These are phyloP conservation scores for Nicotiana otophora DNA, from an alignment of 257 asterid genomes.

Conservation along the genomic window DNA sequence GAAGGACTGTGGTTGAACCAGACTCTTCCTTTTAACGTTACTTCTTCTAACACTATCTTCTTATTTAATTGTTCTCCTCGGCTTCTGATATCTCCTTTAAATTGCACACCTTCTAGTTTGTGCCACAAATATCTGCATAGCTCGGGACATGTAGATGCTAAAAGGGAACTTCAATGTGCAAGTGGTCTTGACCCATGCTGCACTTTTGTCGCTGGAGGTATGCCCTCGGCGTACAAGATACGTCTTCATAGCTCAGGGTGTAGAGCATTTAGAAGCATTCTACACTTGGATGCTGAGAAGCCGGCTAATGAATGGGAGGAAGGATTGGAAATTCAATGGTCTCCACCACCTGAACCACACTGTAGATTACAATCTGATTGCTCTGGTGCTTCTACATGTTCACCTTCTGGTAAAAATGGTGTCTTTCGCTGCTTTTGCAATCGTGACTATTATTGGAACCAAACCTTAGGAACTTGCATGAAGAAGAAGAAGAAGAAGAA, in stretches of 20 bases:
- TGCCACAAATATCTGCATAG: conserved; percentile 38
- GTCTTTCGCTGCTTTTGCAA: conserved; percentile 27
- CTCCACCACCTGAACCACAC: conserved; percentile 37
- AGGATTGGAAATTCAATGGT: conserved; percentile 42
- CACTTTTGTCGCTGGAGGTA: conserved; percentile 41
- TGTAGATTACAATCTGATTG: conserved; percentile 37
- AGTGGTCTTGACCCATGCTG: conserved; percentile 33
- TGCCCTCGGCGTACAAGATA: conserved; percentile 45
- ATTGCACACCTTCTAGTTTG: conserved; percentile 38
- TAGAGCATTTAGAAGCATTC: conserved; percentile 37
- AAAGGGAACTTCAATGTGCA: conserved; percentile 28
- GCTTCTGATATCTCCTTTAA: conserved; percentile 38
- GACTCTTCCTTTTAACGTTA: conserved; percentile 34
- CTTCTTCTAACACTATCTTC: conserved; percentile 35
- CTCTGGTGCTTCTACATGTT: conserved; percentile 28
- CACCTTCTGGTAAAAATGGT: conserved; percentile 7
- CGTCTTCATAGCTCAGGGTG: conserved; percentile 39
- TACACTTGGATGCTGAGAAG: conserved; percentile 28
- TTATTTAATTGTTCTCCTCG: conserved; percentile 41
- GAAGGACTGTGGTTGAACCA: conserved; percentile 44
- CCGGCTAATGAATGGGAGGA: conserved; percentile 37
- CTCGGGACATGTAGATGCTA: conserved; percentile 29
- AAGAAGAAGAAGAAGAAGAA: neutral
- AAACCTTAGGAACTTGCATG: conserved; percentile 17
- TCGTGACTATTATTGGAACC: conserved; percentile 25